Evolutionary conservation across 1,284 basidiomycete species (phyloP).

Genomic region (Pseudozyma hubeiensis): DNA sequence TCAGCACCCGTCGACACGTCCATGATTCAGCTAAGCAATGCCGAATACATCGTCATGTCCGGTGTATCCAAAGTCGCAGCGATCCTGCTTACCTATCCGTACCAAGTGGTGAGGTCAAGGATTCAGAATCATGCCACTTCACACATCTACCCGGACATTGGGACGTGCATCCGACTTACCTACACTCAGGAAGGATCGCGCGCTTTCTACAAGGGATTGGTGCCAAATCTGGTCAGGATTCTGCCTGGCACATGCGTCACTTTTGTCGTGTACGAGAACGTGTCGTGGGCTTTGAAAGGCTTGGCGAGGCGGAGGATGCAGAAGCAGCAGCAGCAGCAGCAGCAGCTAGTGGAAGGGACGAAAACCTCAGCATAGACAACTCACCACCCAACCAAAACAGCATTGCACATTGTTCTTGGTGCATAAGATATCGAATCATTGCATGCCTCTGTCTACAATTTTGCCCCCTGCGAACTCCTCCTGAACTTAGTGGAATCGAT

Average conservation of each 20-base stretch:
- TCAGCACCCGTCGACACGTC: constrained; percentile 16
- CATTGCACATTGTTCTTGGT: too few relatives aligned
- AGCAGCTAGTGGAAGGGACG: constrained; percentile 8
- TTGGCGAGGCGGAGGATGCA: constrained; percentile 27
- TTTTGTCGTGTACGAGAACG: constrained; percentile 96
- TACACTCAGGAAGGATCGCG: constrained; percentile 82
- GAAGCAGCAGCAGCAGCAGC: constrained; percentile 21
- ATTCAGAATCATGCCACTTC: constrained; percentile 77
- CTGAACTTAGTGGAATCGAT: constrained; percentile 20
- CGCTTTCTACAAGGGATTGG: constrained; percentile 95
- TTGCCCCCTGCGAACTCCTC: constrained; percentile 1
- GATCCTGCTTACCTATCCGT: constrained; percentile 89
- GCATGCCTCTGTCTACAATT: constrained; percentile 10
- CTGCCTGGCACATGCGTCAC: constrained; percentile 97
- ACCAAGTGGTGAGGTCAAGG: constrained; percentile 94
- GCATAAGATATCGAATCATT: too few relatives aligned
- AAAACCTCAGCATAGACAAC: constrained; percentile 5
- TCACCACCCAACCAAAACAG: too few relatives aligned
- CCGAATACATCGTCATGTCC: constrained; percentile 90
- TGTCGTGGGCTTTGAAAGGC: constrained; percentile 59
- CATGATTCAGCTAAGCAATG: constrained; percentile 73
- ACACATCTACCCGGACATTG: constrained; percentile 80
- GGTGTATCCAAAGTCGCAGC: constrained; percentile 89
- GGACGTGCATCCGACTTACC: constrained; percentile 81
- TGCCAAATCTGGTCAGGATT: constrained; percentile 94